A percentile compares a stretch with the other conserved stretches of the same genome.
phyloP scores from a whole-genome alignment of 176 grass and related monocot genomes.

The Aechmea fasciata region DNA sequence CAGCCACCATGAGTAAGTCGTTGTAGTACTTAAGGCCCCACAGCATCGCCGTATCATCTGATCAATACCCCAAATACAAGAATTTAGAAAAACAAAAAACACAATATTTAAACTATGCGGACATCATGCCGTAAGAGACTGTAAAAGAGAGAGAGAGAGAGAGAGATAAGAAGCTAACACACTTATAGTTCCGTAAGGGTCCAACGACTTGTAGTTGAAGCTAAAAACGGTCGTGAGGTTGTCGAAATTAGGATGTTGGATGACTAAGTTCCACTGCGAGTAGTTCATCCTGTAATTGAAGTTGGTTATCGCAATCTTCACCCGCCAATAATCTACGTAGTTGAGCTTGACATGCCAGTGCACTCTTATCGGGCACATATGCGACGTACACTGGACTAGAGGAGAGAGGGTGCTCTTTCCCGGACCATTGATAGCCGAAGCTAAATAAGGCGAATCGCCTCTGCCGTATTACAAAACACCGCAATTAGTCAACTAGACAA shows the following conservation, averaged over 20 bases:
- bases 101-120: background rate
- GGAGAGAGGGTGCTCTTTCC: slow-evolving; percentile 37
- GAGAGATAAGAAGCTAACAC: slow-evolving; percentile 19
- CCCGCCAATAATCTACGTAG: slow-evolving; percentile 62
- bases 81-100: background rate
- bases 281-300: slow-evolving; percentile 83
- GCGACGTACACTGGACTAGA: slow-evolving; percentile 48
- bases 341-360: slow-evolving; percentile 84
- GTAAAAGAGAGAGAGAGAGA: background rate
- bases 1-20: slow-evolving; percentile 52
- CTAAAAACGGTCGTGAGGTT: slow-evolving; percentile 55
- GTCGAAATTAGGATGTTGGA: slow-evolving; percentile 62
- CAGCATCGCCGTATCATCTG: slow-evolving; percentile 75
- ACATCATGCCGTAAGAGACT: background rate
- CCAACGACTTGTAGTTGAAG: slow-evolving; percentile 56
- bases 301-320: slow-evolving; percentile 58
- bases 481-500: background rate
- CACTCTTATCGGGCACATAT: slow-evolving; percentile 73
- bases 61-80: background rate
- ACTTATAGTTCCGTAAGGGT: slow-evolving; percentile 56
- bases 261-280: slow-evolving; percentile 63
- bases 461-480: slow-evolving; percentile 19
- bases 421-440: slow-evolving; percentile 40
- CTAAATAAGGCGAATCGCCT: slow-evolving; percentile 53
- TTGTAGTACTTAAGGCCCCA: slow-evolving; percentile 76